Evolutionary conservation across 1,284 basidiomycete species (phyloP), one percentile per base, ranked within the genome.

Genomic region (Marasmius sp.): DNA sequence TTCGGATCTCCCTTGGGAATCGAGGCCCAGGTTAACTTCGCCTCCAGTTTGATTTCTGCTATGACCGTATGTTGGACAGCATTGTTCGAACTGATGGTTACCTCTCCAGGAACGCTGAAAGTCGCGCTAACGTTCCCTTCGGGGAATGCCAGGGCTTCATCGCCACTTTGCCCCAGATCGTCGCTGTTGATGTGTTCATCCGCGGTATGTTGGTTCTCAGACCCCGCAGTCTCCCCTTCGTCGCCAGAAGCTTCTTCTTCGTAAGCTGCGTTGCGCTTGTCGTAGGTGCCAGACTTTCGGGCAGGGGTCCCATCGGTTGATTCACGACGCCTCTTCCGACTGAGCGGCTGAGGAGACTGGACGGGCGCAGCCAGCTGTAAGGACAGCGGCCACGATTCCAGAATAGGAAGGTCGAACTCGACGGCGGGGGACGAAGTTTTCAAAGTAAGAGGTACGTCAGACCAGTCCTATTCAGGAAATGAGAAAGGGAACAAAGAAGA

Each of bases 311-410:
- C 52, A 18, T 36, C 34, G 3, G 34, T 54, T 36, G 52, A 54
- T n/a, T 54, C 52, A 7, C 52, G 52, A 11, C 52, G 52, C 37
- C 52, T 54, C 52, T 54, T 54, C 52, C 52, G 52, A 37, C 20
- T 54, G 6, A n/a, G 27, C n/a, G 33, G 50, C n/a, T 33, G 52
- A 11, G 52, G 33, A 54, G 52, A 54, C 16, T 34, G 34, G 34
- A 49, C 48, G 18, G 33, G 52, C 16, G 16, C 45, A 20, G 45
- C n/a, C 38, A 54, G 18, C 14, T 33, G 9, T 9, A 54, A 37
- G n/a, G 52, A 38, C 37, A 54, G 14, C 16, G 52, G 36, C 52
- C 52, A 54, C 10, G 52, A 37, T 14, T 54, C 52, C 6, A 54
- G 27, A 14, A 37, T 37, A 34, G 52, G 52, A 16, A 54, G 33